Evolutionary conservation across 805 yeast genomes (phyloP), one percentile per base, ranked within the genome.

Genomic region (Suhomyces tanzawaensis): DNA sequence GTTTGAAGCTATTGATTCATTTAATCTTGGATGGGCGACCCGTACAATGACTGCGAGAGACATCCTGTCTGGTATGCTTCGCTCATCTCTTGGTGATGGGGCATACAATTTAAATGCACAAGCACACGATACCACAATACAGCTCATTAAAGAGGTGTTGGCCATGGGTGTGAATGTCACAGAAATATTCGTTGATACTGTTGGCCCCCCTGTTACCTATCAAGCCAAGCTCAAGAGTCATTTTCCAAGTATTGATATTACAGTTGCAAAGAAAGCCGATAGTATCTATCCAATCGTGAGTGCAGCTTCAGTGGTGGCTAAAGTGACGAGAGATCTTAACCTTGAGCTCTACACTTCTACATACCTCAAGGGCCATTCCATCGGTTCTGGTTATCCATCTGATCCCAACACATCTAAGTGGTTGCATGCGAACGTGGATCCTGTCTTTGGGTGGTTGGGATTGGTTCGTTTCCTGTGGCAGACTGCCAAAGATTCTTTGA

Each of bases 231-330:
- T 93, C 34, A 73, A 77, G 40, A 60, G 59, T 19, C 61, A 75
- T 39, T 93, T 93, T 53, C 96, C 97, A 0, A 60, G 55, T 0
- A 63, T 85, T 16, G 74, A 74, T 42, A 74, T 93, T 19, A 83
- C 88, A 0, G 99, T 93, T 5, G 78, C 95, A 7, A 93, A 93
- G 55, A 93, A 93, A 56, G 99, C 99, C 0, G 99, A 93, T 66
- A 81, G 96, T 14, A 56, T 88, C 14, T 93, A 74, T 56, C 96
- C 98, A 1, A 81, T 88, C 38, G 99, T 93, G 6, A 84, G 95
- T 57, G 85, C 95, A 1, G 99, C 99, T 0, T 84, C 95, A 15
- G 86, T 93, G 33, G 90, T 90, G 32, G 99, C 99, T 7, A 93
- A 93, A 57, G 99, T 93, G 5, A 89, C 98, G 0, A 75, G 99